These are phyloP conservation scores for Pythium periplocum DNA, from an alignment of 352 stramenopile genomes.

Conservation along the genomic window DNA sequence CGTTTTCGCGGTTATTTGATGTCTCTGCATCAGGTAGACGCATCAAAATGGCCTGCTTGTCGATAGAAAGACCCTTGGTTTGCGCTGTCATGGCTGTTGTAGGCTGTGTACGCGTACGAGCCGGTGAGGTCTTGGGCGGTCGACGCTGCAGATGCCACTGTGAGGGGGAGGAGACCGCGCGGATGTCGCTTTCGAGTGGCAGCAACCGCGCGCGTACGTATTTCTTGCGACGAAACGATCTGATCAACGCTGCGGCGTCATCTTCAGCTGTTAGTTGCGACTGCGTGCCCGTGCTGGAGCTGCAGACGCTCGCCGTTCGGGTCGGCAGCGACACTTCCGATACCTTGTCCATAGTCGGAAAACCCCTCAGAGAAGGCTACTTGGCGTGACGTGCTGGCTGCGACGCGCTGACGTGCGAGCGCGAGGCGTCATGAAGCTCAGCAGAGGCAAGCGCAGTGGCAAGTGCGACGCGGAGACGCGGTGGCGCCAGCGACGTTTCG, in stretches of 20 bases:
- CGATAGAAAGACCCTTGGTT: not conserved
- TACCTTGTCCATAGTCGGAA: no score
- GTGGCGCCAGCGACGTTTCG: no score
- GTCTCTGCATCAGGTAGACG: not conserved
- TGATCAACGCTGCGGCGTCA: constrained; percentile 13
- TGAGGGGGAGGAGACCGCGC: constrained; percentile 10
- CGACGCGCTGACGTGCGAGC: no score
- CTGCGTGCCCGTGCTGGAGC: no score
- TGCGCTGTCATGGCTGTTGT: not conserved
- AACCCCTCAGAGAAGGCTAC: no score
- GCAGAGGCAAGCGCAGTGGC: no score
- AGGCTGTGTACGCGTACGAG: not conserved
- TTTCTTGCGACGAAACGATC: constrained; percentile 53
- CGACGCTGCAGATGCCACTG: constrained; percentile 8
- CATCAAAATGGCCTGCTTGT: constrained; percentile 8
- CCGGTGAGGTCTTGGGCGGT: constrained; percentile 7
- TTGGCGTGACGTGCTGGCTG: no score
- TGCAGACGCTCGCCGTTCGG: no score
- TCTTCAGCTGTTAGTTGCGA: not conserved
- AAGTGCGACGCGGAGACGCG: no score
- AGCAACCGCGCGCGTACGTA: constrained; percentile 34
- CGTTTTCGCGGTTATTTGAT: not conserved
- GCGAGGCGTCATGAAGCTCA: no score
- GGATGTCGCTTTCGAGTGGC: constrained; percentile 26
- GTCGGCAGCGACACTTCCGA: no score